Evolutionary conservation across 352 stramenopile genomes (phyloP).

Genomic region (Pythium aquatile): DNA sequence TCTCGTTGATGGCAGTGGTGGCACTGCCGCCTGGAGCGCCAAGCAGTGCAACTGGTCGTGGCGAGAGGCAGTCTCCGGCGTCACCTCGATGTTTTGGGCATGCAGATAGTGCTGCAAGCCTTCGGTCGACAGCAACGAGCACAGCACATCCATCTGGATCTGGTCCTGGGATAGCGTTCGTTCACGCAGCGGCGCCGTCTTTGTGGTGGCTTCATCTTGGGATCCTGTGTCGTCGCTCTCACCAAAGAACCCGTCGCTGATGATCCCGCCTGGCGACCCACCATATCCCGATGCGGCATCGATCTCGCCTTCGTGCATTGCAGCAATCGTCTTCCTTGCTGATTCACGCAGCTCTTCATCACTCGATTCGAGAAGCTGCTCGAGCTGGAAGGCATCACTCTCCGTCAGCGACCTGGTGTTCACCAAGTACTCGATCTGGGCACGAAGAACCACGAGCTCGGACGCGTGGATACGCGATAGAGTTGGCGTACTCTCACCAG

Average conservation of each 20-base stretch:
- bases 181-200: constrained; percentile 13
- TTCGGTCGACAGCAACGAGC: constrained; percentile 75
- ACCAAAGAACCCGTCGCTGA: constrained; percentile 39
- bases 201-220: not conserved
- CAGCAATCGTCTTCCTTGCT: constrained; percentile 57
- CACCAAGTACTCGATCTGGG: constrained; percentile 77
- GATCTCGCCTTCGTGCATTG: constrained; percentile 54
- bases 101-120: constrained; percentile 67
- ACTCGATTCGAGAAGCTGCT: constrained; percentile 54
- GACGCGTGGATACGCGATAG: not conserved
- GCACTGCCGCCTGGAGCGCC: constrained; percentile 47
- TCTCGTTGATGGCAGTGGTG: not conserved
- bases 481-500: not conserved
- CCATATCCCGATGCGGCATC: constrained; percentile 26
- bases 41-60: constrained; percentile 78
- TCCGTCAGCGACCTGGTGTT: constrained; percentile 58
- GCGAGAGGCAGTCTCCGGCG: constrained; percentile 24
- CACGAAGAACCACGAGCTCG: constrained; percentile 53
- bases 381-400: constrained; percentile 71
- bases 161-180: constrained; percentile 31
- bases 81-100: constrained; percentile 51
- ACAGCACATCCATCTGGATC: constrained; percentile 70
- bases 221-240: not conserved
- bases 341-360: constrained; percentile 45
- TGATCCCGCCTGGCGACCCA: constrained; percentile 24